Evolutionary conservation across 495 filamentous ascomycete species (phyloP).

Genomic region (Tuber aestivum): DNA sequence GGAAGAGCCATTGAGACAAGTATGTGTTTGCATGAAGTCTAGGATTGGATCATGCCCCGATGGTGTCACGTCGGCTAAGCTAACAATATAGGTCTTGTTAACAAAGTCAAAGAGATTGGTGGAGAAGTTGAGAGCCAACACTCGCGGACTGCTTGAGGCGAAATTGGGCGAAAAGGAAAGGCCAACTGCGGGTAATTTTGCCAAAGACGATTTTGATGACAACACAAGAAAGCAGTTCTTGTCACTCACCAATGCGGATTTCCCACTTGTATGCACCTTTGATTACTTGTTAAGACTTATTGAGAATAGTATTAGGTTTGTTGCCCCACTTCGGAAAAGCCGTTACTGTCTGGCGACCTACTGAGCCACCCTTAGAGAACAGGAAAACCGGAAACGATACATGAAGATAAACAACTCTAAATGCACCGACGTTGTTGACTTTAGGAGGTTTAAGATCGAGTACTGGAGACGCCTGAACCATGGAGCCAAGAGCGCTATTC

Average conservation of each 20-base stretch:
- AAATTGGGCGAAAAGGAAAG: no score
- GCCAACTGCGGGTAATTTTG: no score
- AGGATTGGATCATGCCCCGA: neutral
- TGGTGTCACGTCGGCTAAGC: neutral
- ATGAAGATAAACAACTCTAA: neutral
- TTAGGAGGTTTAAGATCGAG: constrained; percentile 42
- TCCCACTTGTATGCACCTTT: constrained; percentile 48
- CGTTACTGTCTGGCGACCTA: neutral
- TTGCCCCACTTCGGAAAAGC: neutral
- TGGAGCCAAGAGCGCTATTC: constrained; percentile 16
- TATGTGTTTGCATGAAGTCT: constrained; percentile 17
- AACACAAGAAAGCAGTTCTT: constrained; percentile 10
- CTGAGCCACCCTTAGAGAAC: neutral
- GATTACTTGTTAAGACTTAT: constrained; percentile 44
- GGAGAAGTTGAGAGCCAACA: no score
- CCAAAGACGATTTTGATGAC: constrained; percentile 3
- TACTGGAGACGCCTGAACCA: constrained; percentile 45
- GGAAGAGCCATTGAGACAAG: constrained; percentile 41
- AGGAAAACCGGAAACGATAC: neutral
- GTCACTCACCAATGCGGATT: constrained; percentile 37
- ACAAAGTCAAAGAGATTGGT: constrained; percentile 43
- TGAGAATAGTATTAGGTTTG: constrained; percentile 40
- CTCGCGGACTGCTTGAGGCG: no score
- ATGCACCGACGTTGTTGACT: constrained; percentile 39
- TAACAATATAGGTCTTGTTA: constrained; percentile 43